Conservation (phyloP, 192 early-diverging fungal genomes). For the Umbelopsis sp. region DNA sequence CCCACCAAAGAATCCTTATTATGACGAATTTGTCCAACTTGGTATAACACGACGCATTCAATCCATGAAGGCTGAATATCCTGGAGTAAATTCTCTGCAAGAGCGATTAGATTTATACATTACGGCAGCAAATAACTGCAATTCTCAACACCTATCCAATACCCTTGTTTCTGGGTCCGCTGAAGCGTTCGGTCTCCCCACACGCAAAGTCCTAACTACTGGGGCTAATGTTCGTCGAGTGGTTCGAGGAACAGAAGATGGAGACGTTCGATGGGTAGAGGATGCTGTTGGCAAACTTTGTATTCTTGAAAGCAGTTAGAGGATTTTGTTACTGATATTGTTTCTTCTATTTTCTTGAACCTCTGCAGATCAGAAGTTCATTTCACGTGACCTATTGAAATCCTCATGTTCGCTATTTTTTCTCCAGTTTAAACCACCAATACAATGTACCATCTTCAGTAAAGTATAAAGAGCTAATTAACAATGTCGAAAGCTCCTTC, state of each 20-base stretch:
- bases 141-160: not conserved
- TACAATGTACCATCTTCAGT: not conserved
- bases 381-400: not conserved
- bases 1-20: not conserved
- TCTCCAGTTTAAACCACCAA: not conserved
- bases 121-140: not conserved
- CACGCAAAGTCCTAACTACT: not conserved
- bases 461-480: not conserved
- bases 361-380: not conserved
- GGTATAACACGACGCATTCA: not conserved
- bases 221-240: constrained; percentile 30
- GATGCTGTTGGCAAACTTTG: constrained; percentile 31
- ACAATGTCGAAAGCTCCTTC: constrained; percentile 12
- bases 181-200: constrained; percentile 22
- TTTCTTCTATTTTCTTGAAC: not conserved
- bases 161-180: constrained; percentile 6
- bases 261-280: constrained; percentile 33
- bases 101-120: constrained; percentile 12
- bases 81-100: not conserved
- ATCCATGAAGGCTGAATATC: not conserved
- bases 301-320: constrained; percentile 12
- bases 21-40: constrained; percentile 9
- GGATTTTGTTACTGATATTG: too few species aligned
- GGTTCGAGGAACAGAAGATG: constrained; percentile 30
- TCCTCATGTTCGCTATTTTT: not conserved